Evolutionary conservation across 768 basidiomycete species (phyloP).

Genomic region (Omphalotus guepiniiformis): DNA sequence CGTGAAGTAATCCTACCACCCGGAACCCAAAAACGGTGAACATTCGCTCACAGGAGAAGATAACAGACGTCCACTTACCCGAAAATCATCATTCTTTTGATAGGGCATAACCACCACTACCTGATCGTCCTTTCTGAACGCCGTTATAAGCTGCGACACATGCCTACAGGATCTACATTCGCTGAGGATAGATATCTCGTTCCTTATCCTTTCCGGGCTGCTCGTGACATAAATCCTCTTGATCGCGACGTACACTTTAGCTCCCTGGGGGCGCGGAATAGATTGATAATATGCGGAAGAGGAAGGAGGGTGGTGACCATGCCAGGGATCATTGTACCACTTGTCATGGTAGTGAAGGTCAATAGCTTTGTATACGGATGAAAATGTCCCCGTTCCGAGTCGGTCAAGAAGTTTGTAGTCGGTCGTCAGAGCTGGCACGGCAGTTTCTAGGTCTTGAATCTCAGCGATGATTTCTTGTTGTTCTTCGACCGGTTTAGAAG

Average conservation of each 20-base stretch:
- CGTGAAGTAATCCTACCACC: slow-evolving; percentile 68
- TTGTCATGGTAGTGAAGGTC: slow-evolving; percentile 73
- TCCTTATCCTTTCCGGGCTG: slow-evolving; percentile 85
- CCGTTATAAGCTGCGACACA: slow-evolving; percentile 90
- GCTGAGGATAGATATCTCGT: slow-evolving; percentile 90
- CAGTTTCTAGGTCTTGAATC: slow-evolving; percentile 63
- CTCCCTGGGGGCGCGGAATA: slow-evolving; percentile 30
- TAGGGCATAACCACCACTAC: slow-evolving; percentile 94
- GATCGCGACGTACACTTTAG: slow-evolving; percentile 81
- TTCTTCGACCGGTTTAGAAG: slow-evolving; percentile 59
- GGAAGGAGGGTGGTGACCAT: slow-evolving; percentile 53
- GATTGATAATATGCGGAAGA: slow-evolving; percentile 70
- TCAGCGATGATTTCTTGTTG: slow-evolving; percentile 72
- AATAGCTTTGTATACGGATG: slow-evolving; percentile 97
- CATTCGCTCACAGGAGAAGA: not conserved
- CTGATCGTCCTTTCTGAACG: slow-evolving; percentile 87
- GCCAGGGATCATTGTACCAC: slow-evolving; percentile 76
- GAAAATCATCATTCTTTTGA: slow-evolving; percentile 87
- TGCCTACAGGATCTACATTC: slow-evolving; percentile 82
- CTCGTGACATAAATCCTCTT: slow-evolving; percentile 98
- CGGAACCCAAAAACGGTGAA: not conserved
- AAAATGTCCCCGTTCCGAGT: slow-evolving; percentile 96
- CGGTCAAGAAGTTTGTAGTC: slow-evolving; percentile 85
- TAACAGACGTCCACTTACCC: slow-evolving; percentile 50
- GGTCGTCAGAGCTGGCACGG: slow-evolving; percentile 59